phyloP scores from a whole-genome alignment of 2,329 filamentous ascomycete genomes.

The Graphilbum fragrans region DNA sequence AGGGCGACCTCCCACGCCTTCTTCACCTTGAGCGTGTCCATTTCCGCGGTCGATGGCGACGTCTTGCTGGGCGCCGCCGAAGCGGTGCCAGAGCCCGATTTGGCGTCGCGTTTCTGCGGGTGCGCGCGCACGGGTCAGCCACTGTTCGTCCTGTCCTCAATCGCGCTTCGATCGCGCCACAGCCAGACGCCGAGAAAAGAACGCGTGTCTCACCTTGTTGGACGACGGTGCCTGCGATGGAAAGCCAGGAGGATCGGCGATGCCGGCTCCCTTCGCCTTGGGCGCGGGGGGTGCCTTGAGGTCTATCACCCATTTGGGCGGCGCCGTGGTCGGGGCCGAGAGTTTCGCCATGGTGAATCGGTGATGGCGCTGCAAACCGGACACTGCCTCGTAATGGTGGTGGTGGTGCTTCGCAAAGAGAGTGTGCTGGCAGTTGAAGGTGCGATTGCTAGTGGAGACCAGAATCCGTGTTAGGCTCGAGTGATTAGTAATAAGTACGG shows the following conservation, averaged over 20 bases:
- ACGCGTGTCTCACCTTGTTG: constrained; percentile 38
- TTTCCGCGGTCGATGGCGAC: constrained; percentile 66
- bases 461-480: no score
- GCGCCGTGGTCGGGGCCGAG: constrained; percentile 4
- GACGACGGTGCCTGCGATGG: constrained; percentile 36
- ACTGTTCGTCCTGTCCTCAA: not conserved
- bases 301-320: constrained; percentile 74
- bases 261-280: constrained; percentile 52
- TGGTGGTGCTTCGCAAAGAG: no score
- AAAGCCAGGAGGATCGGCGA: constrained; percentile 83
- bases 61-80: constrained; percentile 36
- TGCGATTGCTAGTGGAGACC: no score
- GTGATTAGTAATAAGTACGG: no score
- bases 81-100: constrained; percentile 4
- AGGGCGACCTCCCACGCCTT: constrained; percentile 98
- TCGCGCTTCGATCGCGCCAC: not conserved
- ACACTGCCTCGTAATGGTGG: not conserved
- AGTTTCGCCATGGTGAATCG: constrained; percentile 19
- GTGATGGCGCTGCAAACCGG: no score
- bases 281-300: constrained; percentile 57
- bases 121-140: not conserved
- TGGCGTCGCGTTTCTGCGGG: constrained; percentile 27
- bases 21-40: constrained; percentile 92
- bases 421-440: no score
- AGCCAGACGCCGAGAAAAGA: not conserved